Base-by-base conservation (phyloP, 768 basidiomycete species). In the Gymnopilus junonius region DNA sequence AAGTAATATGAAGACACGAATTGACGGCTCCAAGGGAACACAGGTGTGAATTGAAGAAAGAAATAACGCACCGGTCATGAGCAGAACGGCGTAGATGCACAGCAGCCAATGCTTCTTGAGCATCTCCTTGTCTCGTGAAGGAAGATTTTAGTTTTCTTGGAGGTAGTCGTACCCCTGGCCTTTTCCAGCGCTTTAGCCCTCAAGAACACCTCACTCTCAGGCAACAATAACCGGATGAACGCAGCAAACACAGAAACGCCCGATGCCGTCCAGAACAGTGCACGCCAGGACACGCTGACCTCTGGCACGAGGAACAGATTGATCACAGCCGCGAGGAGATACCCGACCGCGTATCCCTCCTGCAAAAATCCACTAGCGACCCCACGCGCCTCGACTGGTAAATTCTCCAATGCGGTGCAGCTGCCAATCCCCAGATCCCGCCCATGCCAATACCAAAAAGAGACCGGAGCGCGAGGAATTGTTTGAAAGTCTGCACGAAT, bases 331-430 rank as follows among this genome's bases (percentile, higher is more conserved):
- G 94, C 92, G 60, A 97, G 67, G 8, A 97, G 86, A 63, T 84
- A 96, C 1, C 95, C 95, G 12, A 88, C 83, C 0, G 94, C 92
- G 69, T 97, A 96, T 15, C 94, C 95, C 71, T 96, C 87, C 69
- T 97, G 96, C 5, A 98, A 74, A 50, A 97, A 77, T 14, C 96
- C 96, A 21, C 87, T 90, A 2, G 88, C 89, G 2, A n/a, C n/a
- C n/a, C n/a, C n/a, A n/a, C n/a, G n/a, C n/a, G n/a, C n/a, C n/a
- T n/a, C n/a, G n/a, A n/a, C n/a, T n/a, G n/a, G n/a, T n/a, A n/a
- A n/a, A n/a, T n/a, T n/a, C n/a, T n/a, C n/a, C n/a, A n/a, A n/a
- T n/a, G n/a, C n/a, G n/a, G n/a, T n/a, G n/a, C n/a, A n/a, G n/a
- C n/a, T n/a, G n/a, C n/a, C n/a, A n/a, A n/a, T n/a, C n/a, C n/a